Evolutionary conservation across 176 grass and related monocot genomes (phyloP), one percentile per base, ranked within the genome.

Genomic region (Aegilops speltoides): DNA sequence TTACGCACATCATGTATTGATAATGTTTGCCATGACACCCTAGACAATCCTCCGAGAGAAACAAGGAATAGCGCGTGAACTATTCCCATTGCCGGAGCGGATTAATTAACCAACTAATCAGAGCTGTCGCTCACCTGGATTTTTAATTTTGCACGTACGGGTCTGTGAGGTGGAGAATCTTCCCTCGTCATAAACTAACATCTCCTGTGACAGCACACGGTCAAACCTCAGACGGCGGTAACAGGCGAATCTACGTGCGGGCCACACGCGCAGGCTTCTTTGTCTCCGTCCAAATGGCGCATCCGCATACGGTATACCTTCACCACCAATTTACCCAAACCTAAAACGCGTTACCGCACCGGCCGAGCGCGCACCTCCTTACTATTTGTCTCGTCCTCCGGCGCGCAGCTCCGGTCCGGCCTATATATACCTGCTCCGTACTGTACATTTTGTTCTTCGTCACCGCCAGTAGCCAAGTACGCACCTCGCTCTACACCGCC

Each of bases 271-370:
- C 69, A 72, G 0, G 4, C 22, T 46, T 46, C 38, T 46, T 74
- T 75, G 72, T 75, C 41, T 50, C 41, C 72, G 41, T 50, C 72
- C 72, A 75, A 75, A 43, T 75, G 72, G 71, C 71, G 8, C 40
- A 24, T 69, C 32, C 54, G 19, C 1, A 59, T 59, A 59, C 54
- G 54, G 54, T 59, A 15, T 73, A 25, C 71, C 71, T 16, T 74
- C n/a, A 13, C 23, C 71, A 26, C 71, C 23, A 74, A 14, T 73
- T 43, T 8, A n/a, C 70, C 70, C 9, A 72, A 22, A 3, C 68
- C 10, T 72, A 75, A 75, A 75, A 17, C 72, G 72, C 72, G 72
- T 75, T 50, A 17, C n/a, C 10, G 72, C 24, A 75, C 41, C 72
- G 41, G 72, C 70, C 38, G 2, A 0, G n/a, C 68, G 67, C 34